Evolutionary conservation across 1,139 yeast species (phyloP).

Genomic region (Candida sanyaensis): DNA sequence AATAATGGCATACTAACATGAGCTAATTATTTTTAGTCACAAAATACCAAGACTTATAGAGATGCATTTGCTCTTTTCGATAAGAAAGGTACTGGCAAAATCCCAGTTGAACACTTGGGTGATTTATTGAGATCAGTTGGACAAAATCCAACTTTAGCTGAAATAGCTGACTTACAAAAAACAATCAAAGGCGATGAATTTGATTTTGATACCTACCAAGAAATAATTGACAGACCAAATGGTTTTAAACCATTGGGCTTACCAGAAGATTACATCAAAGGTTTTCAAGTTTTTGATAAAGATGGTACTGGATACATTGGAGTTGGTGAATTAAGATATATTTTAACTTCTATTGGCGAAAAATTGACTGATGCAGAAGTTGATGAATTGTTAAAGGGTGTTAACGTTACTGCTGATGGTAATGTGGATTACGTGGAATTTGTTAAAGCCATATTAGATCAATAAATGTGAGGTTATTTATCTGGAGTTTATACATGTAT

Average conservation of each 20-base stretch:
- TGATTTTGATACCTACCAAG: conserved; percentile 77
- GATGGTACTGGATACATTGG: conserved; percentile 95
- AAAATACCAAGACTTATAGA: conserved; percentile 73
- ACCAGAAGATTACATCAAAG: conserved; percentile 95
- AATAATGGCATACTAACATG: conserved; percentile 10
- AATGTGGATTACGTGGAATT: conserved; percentile 94
- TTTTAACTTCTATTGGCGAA: conserved; percentile 92
- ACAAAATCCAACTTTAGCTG: conserved; percentile 95
- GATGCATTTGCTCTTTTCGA: conserved; percentile 98
- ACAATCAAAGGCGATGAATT: conserved; percentile 47
- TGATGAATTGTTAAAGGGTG: conserved; percentile 94
- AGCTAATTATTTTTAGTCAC: conserved; percentile 35
- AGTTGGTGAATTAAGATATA: conserved; percentile 94
- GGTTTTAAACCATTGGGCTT: conserved; percentile 91
- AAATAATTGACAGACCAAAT: conserved; percentile 81
- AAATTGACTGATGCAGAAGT: conserved; percentile 88
- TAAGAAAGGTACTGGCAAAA: conserved; percentile 93
- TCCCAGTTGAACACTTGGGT: conserved; percentile 85
- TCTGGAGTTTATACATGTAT: not conserved
- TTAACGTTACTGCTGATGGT: conserved; percentile 90
- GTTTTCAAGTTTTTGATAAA: conserved; percentile 97
- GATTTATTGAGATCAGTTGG: conserved; percentile 96
- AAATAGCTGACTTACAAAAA: conserved; percentile 72
- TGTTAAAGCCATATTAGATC: conserved; percentile 90
- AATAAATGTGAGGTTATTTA: conserved; percentile 35